A percentile compares a stretch with the other conserved stretches of the same genome.
Evolutionary conservation across 2,329 filamentous ascomycete species (phyloP).

Genomic region (Teratosphaeriaceae sp.): DNA sequence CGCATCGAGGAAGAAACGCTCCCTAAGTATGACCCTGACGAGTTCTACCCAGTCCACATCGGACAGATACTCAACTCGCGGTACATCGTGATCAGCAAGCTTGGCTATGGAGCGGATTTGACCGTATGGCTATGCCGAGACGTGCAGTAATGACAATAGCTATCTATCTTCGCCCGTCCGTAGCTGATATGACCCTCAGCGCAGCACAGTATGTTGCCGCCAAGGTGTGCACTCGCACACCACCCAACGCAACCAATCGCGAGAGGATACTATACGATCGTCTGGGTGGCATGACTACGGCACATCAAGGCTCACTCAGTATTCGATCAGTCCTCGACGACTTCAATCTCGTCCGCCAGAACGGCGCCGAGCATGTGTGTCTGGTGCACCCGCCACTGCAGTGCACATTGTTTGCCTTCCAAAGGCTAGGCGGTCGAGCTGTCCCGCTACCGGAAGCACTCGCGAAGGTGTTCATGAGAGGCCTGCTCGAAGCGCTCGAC

Average conservation of each 20-base stretch:
- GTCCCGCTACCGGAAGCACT: neutral
- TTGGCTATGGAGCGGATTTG: constrained; percentile 35
- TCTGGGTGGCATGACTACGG: constrained; percentile 3
- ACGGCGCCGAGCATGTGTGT: constrained; percentile 8
- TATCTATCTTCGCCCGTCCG: neutral
- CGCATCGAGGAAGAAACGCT: constrained; percentile 19
- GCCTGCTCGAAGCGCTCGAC: constrained; percentile 18
- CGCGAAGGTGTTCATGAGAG: constrained; percentile 10
- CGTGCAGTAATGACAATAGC: constrained; percentile 15
- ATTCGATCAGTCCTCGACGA: constrained; percentile 9
- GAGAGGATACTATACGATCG: constrained; percentile 10
- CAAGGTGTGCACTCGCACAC: constrained; percentile 7
- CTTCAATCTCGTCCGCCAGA: constrained; percentile 6
- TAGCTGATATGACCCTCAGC: neutral
- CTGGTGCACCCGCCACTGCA: constrained; percentile 13
- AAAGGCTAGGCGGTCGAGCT: neutral
- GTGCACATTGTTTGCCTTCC: constrained; percentile 8
- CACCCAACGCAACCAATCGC: constrained; percentile 2
- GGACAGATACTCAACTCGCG: constrained; percentile 25
- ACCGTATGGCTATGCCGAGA: constrained; percentile 37
- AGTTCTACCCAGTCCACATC: constrained; percentile 31
- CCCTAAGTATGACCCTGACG: constrained; percentile 14
- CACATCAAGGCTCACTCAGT: constrained; percentile 4
- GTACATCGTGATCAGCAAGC: constrained; percentile 35
- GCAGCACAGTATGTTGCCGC: constrained; percentile 2